These are phyloP conservation scores for Aspergillus hiratsukae DNA, from an alignment of 2,329 filamentous ascomycete species.

Conservation along the genomic window DNA sequence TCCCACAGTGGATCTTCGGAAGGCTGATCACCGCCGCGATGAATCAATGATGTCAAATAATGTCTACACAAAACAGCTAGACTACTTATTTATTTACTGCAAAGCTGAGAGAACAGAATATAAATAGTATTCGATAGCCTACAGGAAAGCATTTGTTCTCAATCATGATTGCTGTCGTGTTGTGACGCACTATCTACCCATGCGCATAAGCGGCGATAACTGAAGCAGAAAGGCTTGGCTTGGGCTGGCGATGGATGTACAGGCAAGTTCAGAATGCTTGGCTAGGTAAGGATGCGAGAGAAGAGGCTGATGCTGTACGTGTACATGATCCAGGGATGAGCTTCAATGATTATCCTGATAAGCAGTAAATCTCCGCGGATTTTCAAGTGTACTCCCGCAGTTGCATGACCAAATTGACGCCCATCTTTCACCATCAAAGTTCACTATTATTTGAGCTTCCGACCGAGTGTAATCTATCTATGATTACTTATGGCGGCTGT, in stretches of 20 bases:
- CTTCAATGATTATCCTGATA: background rate
- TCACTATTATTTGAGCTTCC: background rate
- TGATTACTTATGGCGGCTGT: background rate
- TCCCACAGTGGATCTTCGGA: conserved; percentile 4
- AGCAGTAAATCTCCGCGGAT: background rate
- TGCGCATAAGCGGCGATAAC: conserved; percentile 5
- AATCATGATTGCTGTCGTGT: background rate
- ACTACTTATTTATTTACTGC: background rate
- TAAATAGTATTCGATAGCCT: background rate
- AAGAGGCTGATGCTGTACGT: background rate
- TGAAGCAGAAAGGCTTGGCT: conserved; percentile 8
- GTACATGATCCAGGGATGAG: background rate
- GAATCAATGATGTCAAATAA: conserved; percentile 7
- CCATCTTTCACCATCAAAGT: background rate
- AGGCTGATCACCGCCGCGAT: conserved; percentile 1
- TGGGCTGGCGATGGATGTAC: conserved; percentile 3
- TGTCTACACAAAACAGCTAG: background rate
- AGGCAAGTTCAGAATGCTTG: conserved; percentile 17
- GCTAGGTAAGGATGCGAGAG: conserved; percentile 14
- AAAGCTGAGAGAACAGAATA: background rate
- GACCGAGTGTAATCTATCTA: background rate
- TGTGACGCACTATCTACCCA: background rate
- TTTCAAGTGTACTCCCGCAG: background rate
- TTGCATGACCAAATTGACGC: background rate
- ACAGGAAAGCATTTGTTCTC: background rate